Conservation (phyloP, 139 green algal genomes). For the Chlamydomonas sp. region DNA sequence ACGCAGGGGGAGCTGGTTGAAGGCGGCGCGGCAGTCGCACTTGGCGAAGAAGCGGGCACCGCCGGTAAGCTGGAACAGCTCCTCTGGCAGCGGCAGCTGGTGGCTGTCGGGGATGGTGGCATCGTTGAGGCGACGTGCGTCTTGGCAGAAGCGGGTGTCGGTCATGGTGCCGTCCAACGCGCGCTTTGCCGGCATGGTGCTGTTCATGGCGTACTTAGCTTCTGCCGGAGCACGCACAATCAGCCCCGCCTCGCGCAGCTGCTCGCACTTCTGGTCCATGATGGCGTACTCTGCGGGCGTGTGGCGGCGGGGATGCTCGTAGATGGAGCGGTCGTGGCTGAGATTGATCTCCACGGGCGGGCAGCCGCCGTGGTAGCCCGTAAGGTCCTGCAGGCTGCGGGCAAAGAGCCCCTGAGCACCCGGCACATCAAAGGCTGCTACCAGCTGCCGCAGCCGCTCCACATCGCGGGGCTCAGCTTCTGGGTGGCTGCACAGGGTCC, state of each 20-base stretch:
- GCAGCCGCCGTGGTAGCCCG: background rate
- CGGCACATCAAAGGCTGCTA: background rate
- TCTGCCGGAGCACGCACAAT: background rate
- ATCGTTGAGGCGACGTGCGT: conserved; percentile 38
- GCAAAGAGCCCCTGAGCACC: background rate
- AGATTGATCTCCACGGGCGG: background rate
- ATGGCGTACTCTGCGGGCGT: conserved; percentile 1
- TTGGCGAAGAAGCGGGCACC: conserved; percentile 27
- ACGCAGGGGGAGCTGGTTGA: conserved; percentile 37
- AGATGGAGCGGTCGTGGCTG: conserved; percentile 11
- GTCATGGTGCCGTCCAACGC: background rate
- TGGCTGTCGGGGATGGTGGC: conserved; percentile 32
- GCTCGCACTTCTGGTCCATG: conserved; percentile 9
- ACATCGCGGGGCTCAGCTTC: background rate
- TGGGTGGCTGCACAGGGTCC: background rate
- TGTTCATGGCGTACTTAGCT: conserved; percentile 6
- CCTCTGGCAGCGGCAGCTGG: background rate
- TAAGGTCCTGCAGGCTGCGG: background rate
- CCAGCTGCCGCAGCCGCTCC: background rate
- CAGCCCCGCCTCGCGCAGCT: conserved; percentile 14
- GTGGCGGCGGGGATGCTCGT: background rate
- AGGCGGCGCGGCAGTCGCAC: conserved; percentile 41
- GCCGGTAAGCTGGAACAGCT: background rate
- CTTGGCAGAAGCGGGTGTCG: conserved; percentile 26
- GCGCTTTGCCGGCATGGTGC: background rate